Percentiles rank a stretch among this genome's conserved stretches.
phyloP scores from a whole-genome alignment of 495 filamentous ascomycete genomes.

The Ramalina intermedia region DNA sequence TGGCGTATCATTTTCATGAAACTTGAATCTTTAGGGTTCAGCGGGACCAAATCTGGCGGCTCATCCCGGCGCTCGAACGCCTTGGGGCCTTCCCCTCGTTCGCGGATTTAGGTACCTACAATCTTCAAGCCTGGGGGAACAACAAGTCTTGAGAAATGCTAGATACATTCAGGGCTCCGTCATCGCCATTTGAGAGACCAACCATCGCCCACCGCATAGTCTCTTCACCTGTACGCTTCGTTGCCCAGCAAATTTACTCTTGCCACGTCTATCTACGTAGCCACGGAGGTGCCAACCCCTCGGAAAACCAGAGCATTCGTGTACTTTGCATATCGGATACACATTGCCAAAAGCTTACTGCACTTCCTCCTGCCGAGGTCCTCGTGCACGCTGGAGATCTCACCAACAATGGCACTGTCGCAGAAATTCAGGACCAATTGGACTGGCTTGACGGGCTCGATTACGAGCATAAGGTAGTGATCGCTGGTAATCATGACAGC shows the following conservation, averaged over 20 bases:
- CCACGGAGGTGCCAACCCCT: constrained; percentile 37
- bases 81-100: no score
- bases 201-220: constrained; percentile 31
- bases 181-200: constrained; percentile 35
- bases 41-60: no score
- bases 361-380: constrained; percentile 65
- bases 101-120: no score
- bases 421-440: constrained; percentile 60
- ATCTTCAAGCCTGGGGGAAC: no score
- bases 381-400: constrained; percentile 86
- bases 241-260: constrained; percentile 42
- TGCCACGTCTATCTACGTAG: constrained; percentile 50
- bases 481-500: constrained; percentile 82
- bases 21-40: no score
- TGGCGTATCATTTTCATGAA: neutral
- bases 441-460: constrained; percentile 64
- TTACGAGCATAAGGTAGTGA: constrained; percentile 65
- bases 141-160: neutral
- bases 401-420: constrained; percentile 51
- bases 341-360: constrained; percentile 47
- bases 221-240: constrained; percentile 32
- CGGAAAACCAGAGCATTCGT: constrained; percentile 2
- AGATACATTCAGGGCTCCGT: constrained; percentile 1
- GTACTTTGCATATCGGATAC: constrained; percentile 89
- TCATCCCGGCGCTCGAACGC: no score